phyloP scores from a whole-genome alignment of 495 filamentous ascomycete genomes.

The Hypoxylon fuscum region DNA sequence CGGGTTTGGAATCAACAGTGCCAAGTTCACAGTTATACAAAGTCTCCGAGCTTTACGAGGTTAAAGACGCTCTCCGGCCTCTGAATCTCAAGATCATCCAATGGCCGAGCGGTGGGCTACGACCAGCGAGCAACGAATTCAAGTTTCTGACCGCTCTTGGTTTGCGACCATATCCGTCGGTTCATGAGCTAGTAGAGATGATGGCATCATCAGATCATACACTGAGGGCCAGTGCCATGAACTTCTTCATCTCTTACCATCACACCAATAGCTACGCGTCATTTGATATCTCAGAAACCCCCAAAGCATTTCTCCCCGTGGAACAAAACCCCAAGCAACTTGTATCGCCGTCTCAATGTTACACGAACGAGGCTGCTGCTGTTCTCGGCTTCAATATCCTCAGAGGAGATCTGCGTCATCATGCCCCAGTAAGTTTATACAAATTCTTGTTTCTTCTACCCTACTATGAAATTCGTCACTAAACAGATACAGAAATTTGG shows the following conservation, averaged over 20 bases:
- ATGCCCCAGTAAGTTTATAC: conserved; percentile 59
- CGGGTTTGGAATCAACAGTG: conserved; percentile 52
- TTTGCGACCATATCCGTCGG: conserved; percentile 72
- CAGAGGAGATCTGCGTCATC: conserved; percentile 71
- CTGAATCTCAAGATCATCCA: conserved; percentile 82
- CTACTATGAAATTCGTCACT: background rate
- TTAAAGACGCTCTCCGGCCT: conserved; percentile 71
- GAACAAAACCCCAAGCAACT: conserved; percentile 69
- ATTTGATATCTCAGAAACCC: conserved; percentile 64
- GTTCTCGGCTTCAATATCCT: conserved; percentile 84
- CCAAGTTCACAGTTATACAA: conserved; percentile 68
- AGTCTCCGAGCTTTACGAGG: conserved; percentile 86
- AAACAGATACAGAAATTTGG: conserved; percentile 71
- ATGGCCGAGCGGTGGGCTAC: conserved; percentile 75
- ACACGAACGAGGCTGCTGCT: conserved; percentile 77
- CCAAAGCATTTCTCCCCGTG: conserved; percentile 75
- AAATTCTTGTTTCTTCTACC: background rate
- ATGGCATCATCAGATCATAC: conserved; percentile 71
- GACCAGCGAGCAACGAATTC: conserved; percentile 70
- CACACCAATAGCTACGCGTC: conserved; percentile 75
- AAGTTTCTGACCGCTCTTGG: conserved; percentile 77
- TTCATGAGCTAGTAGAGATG: conserved; percentile 74
- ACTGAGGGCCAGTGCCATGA: conserved; percentile 71
- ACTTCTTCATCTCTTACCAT: conserved; percentile 84
- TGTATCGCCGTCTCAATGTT: conserved; percentile 79